Evolutionary conservation across 768 basidiomycete species (phyloP), one percentile per base, ranked within the genome.

Genomic region (Rhodotorula kratochvilovae): DNA sequence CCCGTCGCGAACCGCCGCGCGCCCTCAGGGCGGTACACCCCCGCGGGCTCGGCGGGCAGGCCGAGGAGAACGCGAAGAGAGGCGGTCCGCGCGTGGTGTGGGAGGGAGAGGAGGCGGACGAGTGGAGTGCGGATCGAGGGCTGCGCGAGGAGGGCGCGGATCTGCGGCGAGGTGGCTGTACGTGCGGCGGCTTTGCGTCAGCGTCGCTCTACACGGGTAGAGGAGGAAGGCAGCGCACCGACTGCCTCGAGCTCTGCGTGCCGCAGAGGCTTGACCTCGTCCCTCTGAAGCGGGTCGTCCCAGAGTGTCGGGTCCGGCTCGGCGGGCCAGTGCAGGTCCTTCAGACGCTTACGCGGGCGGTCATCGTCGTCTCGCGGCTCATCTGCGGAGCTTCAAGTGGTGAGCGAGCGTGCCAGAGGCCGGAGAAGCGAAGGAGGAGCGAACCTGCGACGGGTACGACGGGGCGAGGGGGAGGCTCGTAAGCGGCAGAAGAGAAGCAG

Each of bases 261-360:
- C 17, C 71, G 55, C 48, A 76, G 27, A 15, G 75, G 75, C 45
- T 76, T 76, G 51, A 73, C 39, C n/a, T 76, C 75, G 45, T 73
- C 68, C 19, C 67, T 31, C 43, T 50, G 55, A 6, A 76, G 68
- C 23, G 75, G 75, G 33, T 76, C 75, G 5, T 65, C 68, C 68
- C 68, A 76, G 33, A 73, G 36, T 16, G 69, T 48, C 27, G 65
- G 55, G 35, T 67, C 66, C 1, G 75, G 75, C 45, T 76, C 75
- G 16, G 63, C 62, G 16, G 75, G 75, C 75, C 75, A 76, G 33
- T 61, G 57, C 50, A 76, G 17, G 39, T 70, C 63, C 60, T 58
- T 70, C 29, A 76, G 42, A 3, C 71, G 68, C 53, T 76, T 76
- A 7, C 57, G 56, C 12, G 75, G 75, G 17, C 75, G 61, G n/a